phyloP scores from a whole-genome alignment of 2,329 filamentous ascomycete genomes.

The Delphinella strobiligena region DNA sequence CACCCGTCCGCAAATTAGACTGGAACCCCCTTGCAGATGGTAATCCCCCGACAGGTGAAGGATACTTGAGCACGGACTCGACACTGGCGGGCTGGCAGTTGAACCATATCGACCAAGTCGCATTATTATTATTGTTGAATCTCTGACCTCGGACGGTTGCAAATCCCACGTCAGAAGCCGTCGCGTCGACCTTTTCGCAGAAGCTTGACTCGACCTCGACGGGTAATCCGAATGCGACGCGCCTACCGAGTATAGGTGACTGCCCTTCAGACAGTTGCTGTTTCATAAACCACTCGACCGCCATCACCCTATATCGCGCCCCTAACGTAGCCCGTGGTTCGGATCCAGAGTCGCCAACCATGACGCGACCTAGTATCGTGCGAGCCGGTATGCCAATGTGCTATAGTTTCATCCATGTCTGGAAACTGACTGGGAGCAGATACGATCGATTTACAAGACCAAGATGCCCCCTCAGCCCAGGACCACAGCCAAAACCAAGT shows the following conservation, averaged over 20 bases:
- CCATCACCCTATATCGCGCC: no score
- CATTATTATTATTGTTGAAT: neutral
- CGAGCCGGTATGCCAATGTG: conserved; percentile 9
- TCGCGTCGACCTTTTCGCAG: no score
- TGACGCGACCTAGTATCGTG: conserved; percentile 12
- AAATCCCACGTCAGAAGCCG: no score
- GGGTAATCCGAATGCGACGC: neutral
- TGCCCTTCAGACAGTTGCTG: neutral
- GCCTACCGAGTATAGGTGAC: neutral
- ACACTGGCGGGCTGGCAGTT: neutral
- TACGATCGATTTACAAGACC: conserved; percentile 88
- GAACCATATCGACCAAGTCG: no score
- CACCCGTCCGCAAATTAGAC: neutral
- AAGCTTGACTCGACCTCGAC: no score
- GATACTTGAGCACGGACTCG: neutral
- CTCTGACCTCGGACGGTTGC: no score
- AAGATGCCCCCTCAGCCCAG: conserved; percentile 68
- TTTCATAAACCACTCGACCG: neutral
- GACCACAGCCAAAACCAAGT: conserved; percentile 54
- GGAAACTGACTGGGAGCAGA: no score
- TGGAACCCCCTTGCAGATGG: neutral
- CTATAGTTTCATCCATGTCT: neutral
- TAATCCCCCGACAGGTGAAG: neutral
- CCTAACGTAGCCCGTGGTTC: no score
- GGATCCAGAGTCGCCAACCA: conserved; percentile 6